Conservation (phyloP, 441 rosid species). For the Populus hybrid region DNA sequence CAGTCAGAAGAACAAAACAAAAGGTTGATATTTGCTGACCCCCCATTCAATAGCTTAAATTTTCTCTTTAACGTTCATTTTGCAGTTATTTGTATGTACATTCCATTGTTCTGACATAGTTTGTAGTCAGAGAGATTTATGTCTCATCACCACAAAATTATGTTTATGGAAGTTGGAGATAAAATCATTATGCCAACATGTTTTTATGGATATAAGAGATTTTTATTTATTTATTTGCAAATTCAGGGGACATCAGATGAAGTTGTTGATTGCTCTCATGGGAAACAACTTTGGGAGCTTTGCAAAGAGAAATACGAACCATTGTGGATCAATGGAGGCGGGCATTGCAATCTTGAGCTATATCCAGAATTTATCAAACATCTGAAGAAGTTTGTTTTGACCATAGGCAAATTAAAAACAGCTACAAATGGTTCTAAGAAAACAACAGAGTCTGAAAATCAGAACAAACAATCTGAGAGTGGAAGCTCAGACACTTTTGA, state of each 20-base stretch:
- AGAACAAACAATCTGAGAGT: slow-evolving; percentile 40
- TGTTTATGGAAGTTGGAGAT: slow-evolving; percentile 5
- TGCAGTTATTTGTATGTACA: neutral
- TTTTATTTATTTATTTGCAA: neutral
- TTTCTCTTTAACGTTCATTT: neutral
- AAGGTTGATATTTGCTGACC: neutral
- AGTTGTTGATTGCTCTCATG: slow-evolving; percentile 86
- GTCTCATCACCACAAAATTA: neutral
- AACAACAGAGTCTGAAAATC: slow-evolving; percentile 39
- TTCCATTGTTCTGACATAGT: neutral
- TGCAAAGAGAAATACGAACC: slow-evolving; percentile 86
- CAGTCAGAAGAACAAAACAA: neutral
- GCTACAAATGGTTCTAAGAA: slow-evolving; percentile 35
- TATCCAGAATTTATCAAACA: slow-evolving; percentile 82
- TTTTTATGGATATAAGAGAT: neutral
- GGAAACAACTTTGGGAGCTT: slow-evolving; percentile 82
- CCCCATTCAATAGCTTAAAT: neutral
- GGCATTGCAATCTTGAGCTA: slow-evolving; percentile 87
- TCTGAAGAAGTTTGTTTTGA: slow-evolving; percentile 66
- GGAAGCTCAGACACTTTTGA: slow-evolving; percentile 59
- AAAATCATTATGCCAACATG: neutral
- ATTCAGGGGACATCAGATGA: slow-evolving; percentile 89
- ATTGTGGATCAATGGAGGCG: slow-evolving; percentile 83
- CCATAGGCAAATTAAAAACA: slow-evolving; percentile 54
- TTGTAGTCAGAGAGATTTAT: neutral